phyloP scores from a whole-genome alignment of 208 protist genomes.

The Crithidia expoeki region DNA sequence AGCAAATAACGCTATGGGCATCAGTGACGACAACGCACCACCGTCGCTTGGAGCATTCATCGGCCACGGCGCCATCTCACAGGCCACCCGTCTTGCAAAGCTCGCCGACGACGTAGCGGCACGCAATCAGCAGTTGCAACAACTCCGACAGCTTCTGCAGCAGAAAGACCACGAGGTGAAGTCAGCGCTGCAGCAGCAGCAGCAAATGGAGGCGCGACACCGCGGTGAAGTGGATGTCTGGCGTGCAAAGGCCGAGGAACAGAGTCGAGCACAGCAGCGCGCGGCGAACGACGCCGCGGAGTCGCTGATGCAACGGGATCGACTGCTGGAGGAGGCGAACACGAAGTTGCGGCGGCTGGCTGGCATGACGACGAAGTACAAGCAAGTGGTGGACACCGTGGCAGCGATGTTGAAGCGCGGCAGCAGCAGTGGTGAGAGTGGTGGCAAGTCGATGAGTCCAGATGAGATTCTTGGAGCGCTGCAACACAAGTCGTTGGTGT shows the following conservation, averaged over 20 bases:
- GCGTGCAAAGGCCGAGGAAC: constrained; percentile 56
- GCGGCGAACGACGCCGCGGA: constrained; percentile 33
- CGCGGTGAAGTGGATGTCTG: constrained; percentile 46
- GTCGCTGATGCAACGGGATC: constrained; percentile 40
- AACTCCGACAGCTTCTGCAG: constrained; percentile 62
- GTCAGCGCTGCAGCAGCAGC: constrained; percentile 48
- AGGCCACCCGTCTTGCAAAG: constrained; percentile 32
- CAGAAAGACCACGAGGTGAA: constrained; percentile 66
- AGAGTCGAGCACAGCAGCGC: constrained; percentile 47
- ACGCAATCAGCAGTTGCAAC: constrained; percentile 40
- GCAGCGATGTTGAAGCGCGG: constrained; percentile 16
- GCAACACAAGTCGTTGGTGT: constrained; percentile 14
- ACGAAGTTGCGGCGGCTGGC: constrained; percentile 57
- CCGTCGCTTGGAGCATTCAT: constrained; percentile 11
- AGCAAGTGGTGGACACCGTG: constrained; percentile 38
- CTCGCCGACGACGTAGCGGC: constrained; percentile 37
- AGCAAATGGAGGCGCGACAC: constrained; percentile 47
- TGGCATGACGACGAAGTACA: constrained; percentile 53
- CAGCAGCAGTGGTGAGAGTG: neutral
- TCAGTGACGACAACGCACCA: neutral
- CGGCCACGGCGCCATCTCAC: constrained; percentile 25
- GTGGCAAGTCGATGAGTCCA: constrained; percentile 22
- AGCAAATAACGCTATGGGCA: neutral
- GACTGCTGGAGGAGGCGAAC: constrained; percentile 53
- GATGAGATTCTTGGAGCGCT: constrained; percentile 51